Evolutionary conservation across 148 eudicot genomes (phyloP).

Genomic region (Beta vulgaris): DNA sequence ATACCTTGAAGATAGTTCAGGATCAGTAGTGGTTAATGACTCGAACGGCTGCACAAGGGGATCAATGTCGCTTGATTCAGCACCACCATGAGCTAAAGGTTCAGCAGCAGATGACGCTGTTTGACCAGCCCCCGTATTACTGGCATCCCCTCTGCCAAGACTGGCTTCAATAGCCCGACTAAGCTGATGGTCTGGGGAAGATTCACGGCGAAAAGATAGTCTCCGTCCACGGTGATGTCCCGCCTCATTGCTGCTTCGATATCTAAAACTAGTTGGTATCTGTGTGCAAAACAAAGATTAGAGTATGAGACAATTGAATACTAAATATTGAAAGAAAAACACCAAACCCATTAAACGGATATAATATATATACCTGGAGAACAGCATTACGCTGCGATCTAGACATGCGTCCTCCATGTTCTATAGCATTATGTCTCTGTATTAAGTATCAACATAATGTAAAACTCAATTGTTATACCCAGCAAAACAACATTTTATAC

Average conservation of each 20-base stretch:
- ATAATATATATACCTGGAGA: constrained; percentile 55
- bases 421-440: constrained; percentile 88
- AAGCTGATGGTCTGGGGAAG: constrained; percentile 55
- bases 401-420: constrained; percentile 98
- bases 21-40: constrained; percentile 50
- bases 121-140: constrained; percentile 31
- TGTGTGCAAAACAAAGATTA: constrained; percentile 28
- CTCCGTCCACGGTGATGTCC: constrained; percentile 80
- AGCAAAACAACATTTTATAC: neutral
- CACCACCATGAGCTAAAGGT: constrained; percentile 22
- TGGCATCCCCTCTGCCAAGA: constrained; percentile 44
- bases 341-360: neutral
- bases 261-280: constrained; percentile 92
- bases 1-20: constrained; percentile 72
- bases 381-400: constrained; percentile 89
- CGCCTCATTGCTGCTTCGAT: constrained; percentile 60
- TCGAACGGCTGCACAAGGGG: constrained; percentile 61
- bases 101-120: constrained; percentile 38
- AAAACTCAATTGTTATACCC: neutral
- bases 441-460: constrained; percentile 12
- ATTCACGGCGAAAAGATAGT: constrained; percentile 60
- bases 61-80: constrained; percentile 37
- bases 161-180: constrained; percentile 67
- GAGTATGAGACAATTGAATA: neutral
- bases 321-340: neutral